These are phyloP conservation scores for Taphrina flavorubra DNA, from an alignment of 1,139 yeast genomes.

Conservation along the genomic window DNA sequence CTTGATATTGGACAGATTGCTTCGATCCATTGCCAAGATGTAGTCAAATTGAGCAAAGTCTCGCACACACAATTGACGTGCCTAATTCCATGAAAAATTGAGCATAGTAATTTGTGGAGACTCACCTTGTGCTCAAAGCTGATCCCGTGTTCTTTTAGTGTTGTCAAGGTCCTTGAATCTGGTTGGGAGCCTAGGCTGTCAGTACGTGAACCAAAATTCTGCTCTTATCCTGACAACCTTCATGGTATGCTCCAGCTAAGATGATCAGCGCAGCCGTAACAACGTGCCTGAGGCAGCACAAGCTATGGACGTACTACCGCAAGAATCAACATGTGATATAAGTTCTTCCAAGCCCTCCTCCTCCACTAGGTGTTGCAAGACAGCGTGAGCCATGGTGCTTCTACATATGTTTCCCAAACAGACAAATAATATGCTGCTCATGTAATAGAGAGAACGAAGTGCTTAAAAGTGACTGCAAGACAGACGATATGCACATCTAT, in stretches of 20 bases:
- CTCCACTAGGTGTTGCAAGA: constrained; percentile 14
- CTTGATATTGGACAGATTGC: constrained; percentile 34
- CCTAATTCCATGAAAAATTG: not conserved
- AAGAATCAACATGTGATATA: constrained; percentile 25
- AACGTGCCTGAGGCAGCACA: not conserved
- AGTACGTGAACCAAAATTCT: not conserved
- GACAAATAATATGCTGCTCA: constrained; percentile 26
- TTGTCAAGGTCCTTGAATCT: constrained; percentile 27
- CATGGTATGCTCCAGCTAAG: constrained; percentile 32
- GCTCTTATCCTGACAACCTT: not conserved
- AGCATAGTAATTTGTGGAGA: not conserved
- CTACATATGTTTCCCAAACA: constrained; percentile 39
- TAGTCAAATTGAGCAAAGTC: constrained; percentile 41
- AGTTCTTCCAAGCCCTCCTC: constrained; percentile 1
- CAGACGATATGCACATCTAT: too few species aligned
- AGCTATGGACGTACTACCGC: constrained; percentile 17
- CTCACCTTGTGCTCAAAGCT: constrained; percentile 6
- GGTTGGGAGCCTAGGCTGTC: constrained; percentile 15
- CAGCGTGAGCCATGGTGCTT: constrained; percentile 38
- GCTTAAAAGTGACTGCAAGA: too few species aligned
- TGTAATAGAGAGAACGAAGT: too few species aligned
- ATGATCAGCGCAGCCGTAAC: not conserved
- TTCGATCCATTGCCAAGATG: constrained; percentile 42
- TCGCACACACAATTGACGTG: constrained; percentile 28
- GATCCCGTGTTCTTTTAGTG: constrained; percentile 15